Conservation (phyloP, 2,329 filamentous ascomycete species). For the Dactylonectria macrodidyma region DNA sequence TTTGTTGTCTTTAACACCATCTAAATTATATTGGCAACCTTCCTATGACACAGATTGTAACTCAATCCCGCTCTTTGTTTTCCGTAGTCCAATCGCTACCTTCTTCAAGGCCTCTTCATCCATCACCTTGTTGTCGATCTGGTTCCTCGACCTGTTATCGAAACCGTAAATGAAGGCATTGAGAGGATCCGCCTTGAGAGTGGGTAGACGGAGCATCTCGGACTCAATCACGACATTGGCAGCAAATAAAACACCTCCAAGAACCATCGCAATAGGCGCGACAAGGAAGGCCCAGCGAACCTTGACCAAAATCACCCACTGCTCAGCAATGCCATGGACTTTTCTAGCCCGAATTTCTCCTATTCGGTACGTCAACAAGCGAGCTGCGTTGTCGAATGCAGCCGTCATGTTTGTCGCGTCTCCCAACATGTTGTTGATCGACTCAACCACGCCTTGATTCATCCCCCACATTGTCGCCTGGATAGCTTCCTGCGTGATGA, state of each 20-base stretch:
- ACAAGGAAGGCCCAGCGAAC: slow-evolving; percentile 14
- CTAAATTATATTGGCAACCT: no score
- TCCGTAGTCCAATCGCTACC: not conserved
- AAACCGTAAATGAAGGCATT: slow-evolving; percentile 14
- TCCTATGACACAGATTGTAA: not conserved
- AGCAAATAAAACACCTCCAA: not conserved
- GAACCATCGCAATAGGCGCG: not conserved
- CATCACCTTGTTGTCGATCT: not conserved
- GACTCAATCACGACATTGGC: slow-evolving; percentile 2
- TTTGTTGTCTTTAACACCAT: no score
- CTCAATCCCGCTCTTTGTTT: not conserved
- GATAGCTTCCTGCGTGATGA: not conserved
- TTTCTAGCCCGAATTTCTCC: not conserved
- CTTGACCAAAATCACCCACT: slow-evolving; percentile 14
- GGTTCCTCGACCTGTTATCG: not conserved
- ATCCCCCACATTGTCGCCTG: not conserved
- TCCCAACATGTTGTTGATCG: not conserved
- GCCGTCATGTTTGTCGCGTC: slow-evolving; percentile 6
- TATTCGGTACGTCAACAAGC: slow-evolving; percentile 6
- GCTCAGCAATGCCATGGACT: not conserved
- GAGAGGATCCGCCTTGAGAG: slow-evolving; percentile 9
- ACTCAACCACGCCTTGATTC: not conserved
- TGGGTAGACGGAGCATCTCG: not conserved
- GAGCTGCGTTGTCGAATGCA: slow-evolving; percentile 1
- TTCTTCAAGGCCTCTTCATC: not conserved